These are phyloP conservation scores for Trametes punicea DNA, from an alignment of 768 basidiomycete species.

Conservation along the genomic window DNA sequence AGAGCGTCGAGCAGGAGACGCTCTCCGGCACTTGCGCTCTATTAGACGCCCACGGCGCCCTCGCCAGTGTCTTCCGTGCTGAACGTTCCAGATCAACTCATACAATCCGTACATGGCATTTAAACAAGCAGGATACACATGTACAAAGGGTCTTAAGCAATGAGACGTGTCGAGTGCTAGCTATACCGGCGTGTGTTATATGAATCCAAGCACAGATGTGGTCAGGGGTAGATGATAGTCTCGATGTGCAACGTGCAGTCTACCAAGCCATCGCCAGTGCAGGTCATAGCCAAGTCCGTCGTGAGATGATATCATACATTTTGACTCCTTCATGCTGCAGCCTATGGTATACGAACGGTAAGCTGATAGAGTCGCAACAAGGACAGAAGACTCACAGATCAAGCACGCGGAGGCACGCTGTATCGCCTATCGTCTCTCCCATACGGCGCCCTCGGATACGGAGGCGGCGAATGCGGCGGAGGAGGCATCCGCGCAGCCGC, in stretches of 20 bases:
- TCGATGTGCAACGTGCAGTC: not conserved
- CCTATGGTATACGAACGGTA: not conserved
- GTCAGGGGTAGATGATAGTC: not conserved
- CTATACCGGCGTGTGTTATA: not conserved
- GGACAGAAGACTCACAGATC: slow-evolving; percentile 5
- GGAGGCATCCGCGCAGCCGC: slow-evolving; percentile 14
- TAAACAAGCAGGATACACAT: not conserved
- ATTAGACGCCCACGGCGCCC: not conserved
- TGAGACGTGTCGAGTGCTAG: not conserved
- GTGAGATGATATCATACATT: not conserved
- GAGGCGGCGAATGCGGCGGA: slow-evolving; percentile 23
- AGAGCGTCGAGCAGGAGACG: not conserved
- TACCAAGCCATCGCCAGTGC: not conserved
- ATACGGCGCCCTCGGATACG: slow-evolving; percentile 19
- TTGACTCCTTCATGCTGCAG: not conserved
- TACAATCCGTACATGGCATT: not conserved
- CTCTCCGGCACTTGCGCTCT: not conserved
- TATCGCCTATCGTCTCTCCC: slow-evolving; percentile 26
- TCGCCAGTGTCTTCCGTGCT: not conserved
- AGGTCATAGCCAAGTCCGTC: not conserved
- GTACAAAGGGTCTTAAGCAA: not conserved
- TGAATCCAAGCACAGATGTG: not conserved
- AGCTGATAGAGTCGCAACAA: too few relatives aligned
- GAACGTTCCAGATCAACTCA: slow-evolving; percentile 1
- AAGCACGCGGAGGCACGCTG: slow-evolving; percentile 4